Evolutionary conservation across 352 stramenopile genomes (phyloP), one percentile per base, ranked within the genome.

Genomic region (Globisporangium mamillatum): DNA sequence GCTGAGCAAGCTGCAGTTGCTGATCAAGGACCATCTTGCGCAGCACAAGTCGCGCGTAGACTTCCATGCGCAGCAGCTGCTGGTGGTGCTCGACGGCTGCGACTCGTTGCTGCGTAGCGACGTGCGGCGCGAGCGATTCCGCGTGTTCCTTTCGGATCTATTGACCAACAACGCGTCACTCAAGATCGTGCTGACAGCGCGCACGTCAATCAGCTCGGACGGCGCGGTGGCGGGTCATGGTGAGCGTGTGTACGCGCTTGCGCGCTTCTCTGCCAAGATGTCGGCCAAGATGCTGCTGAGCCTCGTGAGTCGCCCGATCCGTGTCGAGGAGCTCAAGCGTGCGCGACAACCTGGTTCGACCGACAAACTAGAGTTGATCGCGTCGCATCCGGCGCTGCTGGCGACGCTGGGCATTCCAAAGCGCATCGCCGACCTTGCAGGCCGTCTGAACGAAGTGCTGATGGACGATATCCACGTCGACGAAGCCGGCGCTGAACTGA

Each of bases 201-300:
- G 81, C 10, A 81, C 76, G 2, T 90, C 81, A 9, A 87, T 93
- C 46, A 89, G 71, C 18, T 79, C 80, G 1, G 82, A 93, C 57
- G 85, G 83, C 25, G 78, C 82, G 32, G 82, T 93, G 14, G 68
- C 78, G n/a, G 85, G 85, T 1, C 81, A 91, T 20, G 85, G 85
- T 27, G 85, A 93, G 29, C 81, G 82, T 4, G 75, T 93, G 57
- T 93, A 90, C 48, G 77, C 75, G 29, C 75, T 93, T 14, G 82
- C 76, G 22, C 84, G 76, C 34, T 93, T 93, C 73, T 78, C 80
- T 22, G 76, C 84, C 55, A 91, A 91, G 69, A 90, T 77, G 69
- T 71, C 85, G 22, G 88, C 82, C 7, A 90, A 88, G 72, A 85
- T 93, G 82, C 69, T 93, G 7, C 73, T 93, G 58, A 88, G 82